Base-by-base conservation (phyloP, 495 filamentous ascomycete genomes). In the Neurospora sp. region DNA sequence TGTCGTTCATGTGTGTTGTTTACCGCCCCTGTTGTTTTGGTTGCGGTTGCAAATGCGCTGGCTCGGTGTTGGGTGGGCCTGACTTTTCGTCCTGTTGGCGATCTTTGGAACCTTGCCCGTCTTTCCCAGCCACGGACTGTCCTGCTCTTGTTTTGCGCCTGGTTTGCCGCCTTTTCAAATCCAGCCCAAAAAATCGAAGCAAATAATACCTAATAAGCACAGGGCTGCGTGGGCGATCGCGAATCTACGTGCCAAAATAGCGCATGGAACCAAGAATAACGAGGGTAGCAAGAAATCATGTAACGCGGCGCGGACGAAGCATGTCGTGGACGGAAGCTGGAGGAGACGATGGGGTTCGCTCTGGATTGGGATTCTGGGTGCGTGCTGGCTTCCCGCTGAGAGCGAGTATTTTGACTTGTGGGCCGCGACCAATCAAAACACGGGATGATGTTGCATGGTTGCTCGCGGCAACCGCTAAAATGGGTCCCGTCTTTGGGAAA, bases 241-340 rank as follows among this genome's bases (percentile, higher is more conserved):
- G 31, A 72, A 72, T 82, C 42, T 77, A 82, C 81, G 79, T 82
- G 79, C 79, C 76, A 74, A 73, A 77, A 74, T 71, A 72, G 71
- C 48, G 76, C 76, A 81, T 81, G 9, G 40, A 78, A 72, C 75
- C 74, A 77, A 75, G 75, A 66, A 66, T 40, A 76, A 73, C 66
- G 75, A 70, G 76, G 76, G 75, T 72, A 42, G 69, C 70, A 72
- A 74, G 69, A 75, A 75, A 75, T 73, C 71, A 72, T 70, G 73
- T 73, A 72, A 74, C 73, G 75, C 69, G 77, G 74, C 74, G 78
- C 74, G 79, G 70, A 74, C 71, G 75, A 77, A 75, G 75, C 72
- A 72, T 42, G 70, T 70, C 48, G 71, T 70, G 62, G 40, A 46
- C 48, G 35, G 39, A 71, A 70, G 66, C 54, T 66, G 27, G 54